phyloP scores from a whole-genome alignment of 225 moss, liverwort and hornwort species.

The Straminergon stramineum region DNA sequence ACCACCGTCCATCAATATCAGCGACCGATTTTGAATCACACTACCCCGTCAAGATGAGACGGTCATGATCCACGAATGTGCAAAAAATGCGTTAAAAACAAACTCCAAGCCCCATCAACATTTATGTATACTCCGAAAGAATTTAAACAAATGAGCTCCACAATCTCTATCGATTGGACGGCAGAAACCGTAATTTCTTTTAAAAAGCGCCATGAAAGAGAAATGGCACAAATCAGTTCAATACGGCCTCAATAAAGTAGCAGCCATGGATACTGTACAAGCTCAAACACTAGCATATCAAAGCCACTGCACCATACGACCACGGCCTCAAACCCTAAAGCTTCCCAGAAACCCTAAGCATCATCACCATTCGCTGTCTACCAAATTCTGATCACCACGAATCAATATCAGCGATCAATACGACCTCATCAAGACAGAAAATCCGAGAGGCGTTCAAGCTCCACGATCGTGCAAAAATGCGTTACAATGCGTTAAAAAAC shows the following conservation, averaged over 20 bases:
- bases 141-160: background rate
- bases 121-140: background rate
- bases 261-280: constrained; percentile 16
- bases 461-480: constrained; percentile 18
- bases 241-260: background rate
- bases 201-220: background rate
- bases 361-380: background rate
- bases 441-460: background rate
- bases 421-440: background rate
- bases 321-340: constrained; percentile 11
- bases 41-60: background rate
- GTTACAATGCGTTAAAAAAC: background rate
- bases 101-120: background rate
- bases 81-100: background rate
- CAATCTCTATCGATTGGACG: background rate
- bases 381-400: background rate
- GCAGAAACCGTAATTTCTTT: background rate
- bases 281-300: constrained; percentile 1
- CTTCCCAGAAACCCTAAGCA: constrained; percentile 21
- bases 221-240: background rate
- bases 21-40: background rate
- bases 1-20: background rate
- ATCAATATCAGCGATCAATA: background rate
- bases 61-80: background rate
- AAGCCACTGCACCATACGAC: background rate